Evolutionary conservation across 2,329 filamentous ascomycete genomes (phyloP), one percentile per base, ranked within the genome.

Genomic region (Onygenales sp.): DNA sequence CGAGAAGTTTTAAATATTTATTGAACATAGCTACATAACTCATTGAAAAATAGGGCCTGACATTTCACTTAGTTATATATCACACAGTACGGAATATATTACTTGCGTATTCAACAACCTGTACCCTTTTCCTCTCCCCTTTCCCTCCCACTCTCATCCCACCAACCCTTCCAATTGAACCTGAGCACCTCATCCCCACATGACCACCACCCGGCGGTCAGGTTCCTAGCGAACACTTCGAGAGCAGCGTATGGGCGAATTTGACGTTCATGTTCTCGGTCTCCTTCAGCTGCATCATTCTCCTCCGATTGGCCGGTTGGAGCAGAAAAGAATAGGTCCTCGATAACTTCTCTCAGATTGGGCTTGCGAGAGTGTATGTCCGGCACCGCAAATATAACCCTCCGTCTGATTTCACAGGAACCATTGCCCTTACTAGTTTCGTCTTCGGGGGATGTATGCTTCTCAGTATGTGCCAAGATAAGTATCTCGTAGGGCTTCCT

Each of bases 311-410:
- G 13, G 14, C 48, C 21, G 1, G 38, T 33, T 5, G 38, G 17
- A 6, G 43, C 11, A 8, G 38, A 27, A 48, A 70, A 69, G 57
- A 82, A 66, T 7, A 78, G 58, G 10, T 63, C 63, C 62, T 81
- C 78, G 27, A 85, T 66, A 27, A 84, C 51, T 10, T 69, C 64
- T 62, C 79, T 83, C 57, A 85, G 55, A 60, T 78, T 82, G 14
- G 82, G 82, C 62, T 85, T 85, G n/a, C 81, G 70, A 3, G 82
- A 85, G 64, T 85, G 82, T 11, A 84, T 54, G 65, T 85, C 82
- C 7, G 82, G 80, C 8, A 84, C 81, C 7, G 74, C 80, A 33
- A 77, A 73, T 54, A 85, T 74, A 7, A 83, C 71, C 60, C 78
- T 73, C 56, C 73, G 73, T 46, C 64, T 70, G 3, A 76, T 61